phyloP scores from a whole-genome alignment of 176 grass and related monocot species.

The Canna indica region DNA sequence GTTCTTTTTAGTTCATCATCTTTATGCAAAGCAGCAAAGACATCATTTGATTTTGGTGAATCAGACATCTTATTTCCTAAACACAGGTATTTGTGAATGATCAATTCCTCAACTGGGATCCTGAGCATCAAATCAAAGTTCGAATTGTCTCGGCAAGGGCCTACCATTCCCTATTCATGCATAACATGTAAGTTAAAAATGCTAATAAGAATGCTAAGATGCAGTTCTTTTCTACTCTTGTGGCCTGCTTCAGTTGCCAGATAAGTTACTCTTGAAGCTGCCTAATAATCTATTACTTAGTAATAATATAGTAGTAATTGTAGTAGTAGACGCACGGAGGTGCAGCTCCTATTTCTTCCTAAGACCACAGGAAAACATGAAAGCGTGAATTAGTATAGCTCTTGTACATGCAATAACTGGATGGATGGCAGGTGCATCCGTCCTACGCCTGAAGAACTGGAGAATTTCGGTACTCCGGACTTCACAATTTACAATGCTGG shows the following conservation, averaged over 20 bases:
- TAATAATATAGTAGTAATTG: background rate
- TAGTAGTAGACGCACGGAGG: constrained; percentile 5
- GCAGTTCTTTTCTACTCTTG: constrained; percentile 9
- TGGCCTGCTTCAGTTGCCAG: constrained; percentile 31
- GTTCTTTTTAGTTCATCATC: background rate
- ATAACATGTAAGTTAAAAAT: constrained; percentile 84
- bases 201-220: constrained; percentile 20
- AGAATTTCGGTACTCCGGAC: constrained; percentile 88
- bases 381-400: constrained; percentile 12
- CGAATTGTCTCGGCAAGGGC: constrained; percentile 93
- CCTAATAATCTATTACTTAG: constrained; percentile 11
- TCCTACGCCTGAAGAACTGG: constrained; percentile 86
- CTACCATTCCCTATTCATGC: constrained; percentile 99
- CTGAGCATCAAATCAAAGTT: constrained; percentile 89
- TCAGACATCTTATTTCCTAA: constrained; percentile 1
- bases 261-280: constrained; percentile 55
- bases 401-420: constrained; percentile 53
- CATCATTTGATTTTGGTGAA: background rate
- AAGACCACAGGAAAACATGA: constrained; percentile 30
- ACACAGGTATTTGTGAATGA: constrained; percentile 84
- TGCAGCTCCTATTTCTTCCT: constrained; percentile 23
- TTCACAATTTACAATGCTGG: constrained; percentile 99
- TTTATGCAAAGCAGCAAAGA: too few species aligned
- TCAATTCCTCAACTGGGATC: constrained; percentile 99
- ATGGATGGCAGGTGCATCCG: constrained; percentile 90